Evolutionary conservation across 345 rosid species (phyloP).

Genomic region (Geranium brycei): DNA sequence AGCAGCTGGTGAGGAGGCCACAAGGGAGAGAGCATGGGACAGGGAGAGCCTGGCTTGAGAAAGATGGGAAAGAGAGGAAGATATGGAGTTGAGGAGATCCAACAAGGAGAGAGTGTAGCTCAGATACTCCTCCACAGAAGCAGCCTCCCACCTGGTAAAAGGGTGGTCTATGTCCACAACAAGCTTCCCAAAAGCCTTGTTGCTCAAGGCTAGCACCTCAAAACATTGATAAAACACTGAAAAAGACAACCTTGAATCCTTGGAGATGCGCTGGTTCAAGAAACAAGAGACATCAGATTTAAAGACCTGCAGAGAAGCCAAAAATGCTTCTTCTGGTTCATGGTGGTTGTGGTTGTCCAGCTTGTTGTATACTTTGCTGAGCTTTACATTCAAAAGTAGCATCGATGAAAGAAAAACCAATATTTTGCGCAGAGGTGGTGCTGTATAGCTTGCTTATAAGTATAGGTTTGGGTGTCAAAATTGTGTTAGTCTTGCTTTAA

Average conservation of each 20-base stretch:
- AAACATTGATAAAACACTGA: constrained; percentile 36
- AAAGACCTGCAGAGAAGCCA: constrained; percentile 25
- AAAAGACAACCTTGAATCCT: constrained; percentile 17
- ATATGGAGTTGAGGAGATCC: constrained; percentile 35
- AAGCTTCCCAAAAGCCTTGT: constrained; percentile 41
- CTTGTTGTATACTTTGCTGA: constrained; percentile 28
- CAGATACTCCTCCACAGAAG: constrained; percentile 31
- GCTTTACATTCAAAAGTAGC: constrained; percentile 24
- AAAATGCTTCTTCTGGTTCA: constrained; percentile 11
- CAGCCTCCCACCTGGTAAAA: constrained; percentile 31
- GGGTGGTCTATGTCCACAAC: constrained; percentile 35
- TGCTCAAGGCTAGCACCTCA: constrained; percentile 23
- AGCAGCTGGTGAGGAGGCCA: constrained; percentile 24
- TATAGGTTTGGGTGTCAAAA: background rate
- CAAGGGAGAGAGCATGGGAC: constrained; percentile 29
- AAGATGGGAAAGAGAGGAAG: constrained; percentile 31
- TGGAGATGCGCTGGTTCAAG: constrained; percentile 16
- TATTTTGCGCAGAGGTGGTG: background rate
- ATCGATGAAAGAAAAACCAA: constrained; percentile 6
- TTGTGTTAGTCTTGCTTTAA: too few species aligned
- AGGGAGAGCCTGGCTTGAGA: constrained; percentile 29
- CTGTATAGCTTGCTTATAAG: background rate
- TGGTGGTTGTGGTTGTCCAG: constrained; percentile 30
- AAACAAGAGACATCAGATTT: constrained; percentile 18
- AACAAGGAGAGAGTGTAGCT: constrained; percentile 31